A percentile compares a stretch with the other conserved stretches of the same genome.
These are phyloP conservation scores for Solanum chiquidenum DNA, from an alignment of 257 asterid species.

Conservation along the genomic window DNA sequence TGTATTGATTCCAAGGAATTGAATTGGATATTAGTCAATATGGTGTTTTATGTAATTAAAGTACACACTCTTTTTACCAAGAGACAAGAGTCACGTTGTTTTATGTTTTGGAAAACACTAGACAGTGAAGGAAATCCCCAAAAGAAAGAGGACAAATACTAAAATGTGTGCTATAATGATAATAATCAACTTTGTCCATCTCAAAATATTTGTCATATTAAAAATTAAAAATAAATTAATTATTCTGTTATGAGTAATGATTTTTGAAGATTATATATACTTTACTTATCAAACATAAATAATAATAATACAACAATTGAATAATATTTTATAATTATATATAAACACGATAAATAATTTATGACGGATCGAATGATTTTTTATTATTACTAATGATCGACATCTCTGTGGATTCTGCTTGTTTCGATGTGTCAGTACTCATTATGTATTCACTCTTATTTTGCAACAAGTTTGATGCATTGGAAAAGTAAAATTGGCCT, in stretches of 20 bases:
- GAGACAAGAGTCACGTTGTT: not conserved
- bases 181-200: too few relatives aligned
- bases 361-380: not conserved
- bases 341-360: not conserved
- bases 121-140: conserved; percentile 2
- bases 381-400: not conserved
- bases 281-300: not conserved
- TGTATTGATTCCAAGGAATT: not conserved
- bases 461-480: not conserved
- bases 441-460: not conserved
- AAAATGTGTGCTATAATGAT: not conserved
- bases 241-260: not conserved
- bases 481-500: not conserved
- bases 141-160: conserved; percentile 7
- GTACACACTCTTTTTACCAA: not conserved
- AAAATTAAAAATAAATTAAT: not conserved
- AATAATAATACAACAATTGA: not conserved
- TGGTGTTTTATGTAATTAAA: not conserved
- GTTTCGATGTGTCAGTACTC: not conserved
- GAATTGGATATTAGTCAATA: not conserved
- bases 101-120: not conserved
- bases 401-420: not conserved
- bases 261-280: not conserved
- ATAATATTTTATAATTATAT: not conserved
- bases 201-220: not conserved